Percentiles rank a stretch among this genome's conserved stretches.
phyloP scores from a whole-genome alignment of 2,329 filamentous ascomycete species.

The Penicillium decumbens region DNA sequence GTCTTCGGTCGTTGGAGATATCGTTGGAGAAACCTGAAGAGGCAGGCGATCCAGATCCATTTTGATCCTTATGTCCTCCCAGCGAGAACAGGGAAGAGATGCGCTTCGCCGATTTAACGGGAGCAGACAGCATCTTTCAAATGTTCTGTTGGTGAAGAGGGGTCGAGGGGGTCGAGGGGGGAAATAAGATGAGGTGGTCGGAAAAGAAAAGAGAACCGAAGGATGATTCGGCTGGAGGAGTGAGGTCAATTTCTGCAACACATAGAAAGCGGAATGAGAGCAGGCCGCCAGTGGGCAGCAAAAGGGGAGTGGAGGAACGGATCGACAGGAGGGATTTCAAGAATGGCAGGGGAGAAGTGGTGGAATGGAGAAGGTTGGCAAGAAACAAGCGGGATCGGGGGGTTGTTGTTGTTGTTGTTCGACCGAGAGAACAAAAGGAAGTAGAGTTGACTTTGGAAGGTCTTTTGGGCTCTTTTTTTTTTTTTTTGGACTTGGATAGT shows the following conservation, averaged over 20 bases:
- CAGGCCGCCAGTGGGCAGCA: slow-evolving; percentile 2
- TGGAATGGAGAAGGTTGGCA: not conserved
- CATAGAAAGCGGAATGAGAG: slow-evolving; percentile 17
- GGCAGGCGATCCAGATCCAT: slow-evolving; percentile 27
- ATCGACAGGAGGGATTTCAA: slow-evolving; percentile 36
- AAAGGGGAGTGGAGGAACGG: slow-evolving; percentile 28
- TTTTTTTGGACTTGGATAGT: not conserved
- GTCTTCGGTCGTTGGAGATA: slow-evolving; percentile 24
- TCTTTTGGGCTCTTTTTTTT: not conserved
- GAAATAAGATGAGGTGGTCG: slow-evolving; percentile 2
- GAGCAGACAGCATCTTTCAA: slow-evolving; percentile 38
- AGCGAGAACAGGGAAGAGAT: slow-evolving; percentile 46
- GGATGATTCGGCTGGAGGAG: slow-evolving; percentile 10
- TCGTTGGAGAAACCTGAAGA: slow-evolving; percentile 18
- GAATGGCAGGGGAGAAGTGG: slow-evolving; percentile 22
- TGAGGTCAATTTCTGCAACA: slow-evolving; percentile 9
- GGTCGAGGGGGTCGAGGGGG: slow-evolving; percentile 2
- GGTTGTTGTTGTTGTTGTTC: not conserved
- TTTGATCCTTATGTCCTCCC: slow-evolving; percentile 35
- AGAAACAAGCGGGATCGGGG: not conserved
- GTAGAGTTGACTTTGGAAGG: slow-evolving; percentile 1
- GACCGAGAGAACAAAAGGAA: slow-evolving; percentile 7
- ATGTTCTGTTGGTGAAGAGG: slow-evolving; percentile 1
- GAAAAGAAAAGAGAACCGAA: slow-evolving; percentile 13
- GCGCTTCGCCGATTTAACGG: slow-evolving; percentile 42